A percentile compares a stretch with the other conserved stretches of the same genome.
Evolutionary conservation across 192 early-diverging fungal species (phyloP).

Genomic region (Umbelopsis isabellina): DNA sequence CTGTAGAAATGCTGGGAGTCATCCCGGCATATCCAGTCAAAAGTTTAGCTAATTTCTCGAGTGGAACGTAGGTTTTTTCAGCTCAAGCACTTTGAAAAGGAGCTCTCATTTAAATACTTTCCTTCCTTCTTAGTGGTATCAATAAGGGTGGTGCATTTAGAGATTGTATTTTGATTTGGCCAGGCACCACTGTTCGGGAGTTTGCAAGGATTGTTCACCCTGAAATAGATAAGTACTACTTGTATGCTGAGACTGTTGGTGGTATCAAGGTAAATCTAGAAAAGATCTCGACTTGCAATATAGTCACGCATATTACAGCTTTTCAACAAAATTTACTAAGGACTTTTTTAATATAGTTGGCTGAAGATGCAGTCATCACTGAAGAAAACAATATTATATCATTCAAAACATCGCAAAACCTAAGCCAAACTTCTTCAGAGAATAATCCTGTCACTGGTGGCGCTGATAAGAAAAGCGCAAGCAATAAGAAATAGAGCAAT

Average conservation of each 20-base stretch:
- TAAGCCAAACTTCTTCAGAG: conserved; percentile 21
- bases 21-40: conserved; percentile 80
- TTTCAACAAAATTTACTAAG: neutral
- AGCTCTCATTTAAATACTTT: neutral
- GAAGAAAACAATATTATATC: conserved; percentile 63
- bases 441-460: neutral
- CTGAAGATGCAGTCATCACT: conserved; percentile 64
- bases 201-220: conserved; percentile 74
- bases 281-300: neutral
- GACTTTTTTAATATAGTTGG: conserved; percentile 45
- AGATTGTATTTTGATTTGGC: conserved; percentile 74
- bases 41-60: conserved; percentile 69
- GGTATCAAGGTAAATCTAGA: conserved; percentile 64
- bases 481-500: neutral
- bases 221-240: conserved; percentile 66
- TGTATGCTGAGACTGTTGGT: conserved; percentile 79
- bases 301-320: neutral
- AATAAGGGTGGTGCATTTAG: conserved; percentile 63
- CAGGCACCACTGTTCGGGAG: conserved; percentile 75
- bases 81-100: neutral
- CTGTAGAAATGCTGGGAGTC: conserved; percentile 66
- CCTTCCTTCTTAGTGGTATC: neutral
- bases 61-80: conserved; percentile 39
- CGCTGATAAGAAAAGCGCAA: neutral
- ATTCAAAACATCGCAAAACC: conserved; percentile 61